Conservation (phyloP, 495 filamentous ascomycete genomes). For the Neurospora pannonica region DNA sequence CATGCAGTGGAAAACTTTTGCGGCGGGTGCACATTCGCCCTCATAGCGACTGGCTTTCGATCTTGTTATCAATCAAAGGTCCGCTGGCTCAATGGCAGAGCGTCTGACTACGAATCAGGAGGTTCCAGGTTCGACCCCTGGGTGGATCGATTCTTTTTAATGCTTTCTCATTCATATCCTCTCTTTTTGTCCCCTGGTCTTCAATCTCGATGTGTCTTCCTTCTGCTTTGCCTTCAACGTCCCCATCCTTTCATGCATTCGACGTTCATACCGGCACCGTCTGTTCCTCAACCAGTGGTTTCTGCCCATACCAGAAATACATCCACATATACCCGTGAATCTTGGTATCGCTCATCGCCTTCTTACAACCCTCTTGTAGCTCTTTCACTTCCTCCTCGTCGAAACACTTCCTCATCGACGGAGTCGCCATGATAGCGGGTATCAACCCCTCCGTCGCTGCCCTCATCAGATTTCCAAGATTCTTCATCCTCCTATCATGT, state of each 20-base stretch:
- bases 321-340: conserved; percentile 38
- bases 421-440: conserved; percentile 42
- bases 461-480: conserved; percentile 28
- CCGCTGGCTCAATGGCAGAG: background rate
- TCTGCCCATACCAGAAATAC: conserved; percentile 23
- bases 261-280: background rate
- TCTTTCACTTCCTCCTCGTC: conserved; percentile 39
- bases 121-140: background rate
- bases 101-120: background rate
- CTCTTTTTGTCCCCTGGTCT: background rate
- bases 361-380: conserved; percentile 42
- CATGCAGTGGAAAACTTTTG: background rate
- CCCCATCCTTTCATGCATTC: background rate
- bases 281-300: conserved; percentile 7
- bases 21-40: background rate
- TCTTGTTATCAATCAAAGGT: background rate
- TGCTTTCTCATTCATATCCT: background rate
- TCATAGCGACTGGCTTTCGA: background rate
- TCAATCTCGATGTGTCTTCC: background rate
- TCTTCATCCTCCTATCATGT: conserved; percentile 1
- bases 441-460: conserved; percentile 34
- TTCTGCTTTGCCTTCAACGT: background rate
- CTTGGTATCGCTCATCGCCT: conserved; percentile 41
- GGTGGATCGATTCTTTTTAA: background rate
- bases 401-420: background rate